Conservation (phyloP, 164 flowering plant species). For the Kalanchoe fedtschenkoi region DNA sequence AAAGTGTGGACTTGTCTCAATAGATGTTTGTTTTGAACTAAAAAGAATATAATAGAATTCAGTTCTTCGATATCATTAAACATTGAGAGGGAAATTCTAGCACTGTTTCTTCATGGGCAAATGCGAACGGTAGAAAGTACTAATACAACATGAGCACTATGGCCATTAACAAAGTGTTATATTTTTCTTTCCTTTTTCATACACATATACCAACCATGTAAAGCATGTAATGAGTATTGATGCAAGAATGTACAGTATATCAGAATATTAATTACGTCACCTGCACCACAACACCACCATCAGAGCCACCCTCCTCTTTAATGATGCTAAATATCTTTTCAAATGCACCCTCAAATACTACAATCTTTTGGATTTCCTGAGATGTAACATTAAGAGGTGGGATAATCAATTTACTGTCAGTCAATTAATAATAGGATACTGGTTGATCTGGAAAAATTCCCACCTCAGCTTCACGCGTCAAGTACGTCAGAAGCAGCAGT, state of each 20-base stretch:
- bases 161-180: neutral
- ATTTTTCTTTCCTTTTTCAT: neutral
- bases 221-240: neutral
- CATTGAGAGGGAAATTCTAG: neutral
- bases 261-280: slow-evolving; percentile 23
- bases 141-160: neutral
- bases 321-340: slow-evolving; percentile 94
- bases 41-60: neutral
- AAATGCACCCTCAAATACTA: slow-evolving; percentile 96
- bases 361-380: slow-evolving; percentile 95
- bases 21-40: too few species aligned
- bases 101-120: neutral
- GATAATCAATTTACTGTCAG: neutral
- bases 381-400: neutral
- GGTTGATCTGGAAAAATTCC: slow-evolving; percentile 5
- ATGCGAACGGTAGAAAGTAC: neutral
- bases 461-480: slow-evolving; percentile 98
- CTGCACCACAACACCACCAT: slow-evolving; percentile 99
- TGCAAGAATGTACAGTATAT: neutral
- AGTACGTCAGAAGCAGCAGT: slow-evolving; percentile 76
- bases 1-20: neutral
- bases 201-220: neutral
- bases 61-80: neutral
- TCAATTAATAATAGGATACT: neutral
- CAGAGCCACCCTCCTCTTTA: slow-evolving; percentile 96